phyloP scores from a whole-genome alignment of 371 early-diverging fungal species.

The Rozella allomycis region DNA sequence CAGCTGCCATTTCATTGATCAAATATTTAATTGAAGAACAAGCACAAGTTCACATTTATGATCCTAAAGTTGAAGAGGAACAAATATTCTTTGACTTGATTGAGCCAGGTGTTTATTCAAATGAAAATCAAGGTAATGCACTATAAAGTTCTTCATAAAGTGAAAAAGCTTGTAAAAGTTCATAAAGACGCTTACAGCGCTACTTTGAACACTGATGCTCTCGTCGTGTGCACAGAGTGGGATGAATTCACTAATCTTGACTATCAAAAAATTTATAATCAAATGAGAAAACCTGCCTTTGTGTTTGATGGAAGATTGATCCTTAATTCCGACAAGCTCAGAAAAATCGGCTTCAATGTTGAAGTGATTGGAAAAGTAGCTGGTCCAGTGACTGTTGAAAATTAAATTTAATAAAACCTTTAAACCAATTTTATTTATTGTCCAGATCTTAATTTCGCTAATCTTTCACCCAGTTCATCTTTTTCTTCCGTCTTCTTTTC shows the following conservation, averaged over 20 bases:
- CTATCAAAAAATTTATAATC: slow-evolving; percentile 39
- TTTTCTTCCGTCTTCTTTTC: too few species aligned
- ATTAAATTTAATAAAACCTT: too few species aligned
- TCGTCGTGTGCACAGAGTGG: slow-evolving; percentile 78
- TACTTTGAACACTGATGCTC: slow-evolving; percentile 46
- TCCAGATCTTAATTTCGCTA: too few species aligned
- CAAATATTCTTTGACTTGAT: slow-evolving; percentile 59
- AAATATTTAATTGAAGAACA: slow-evolving; percentile 57
- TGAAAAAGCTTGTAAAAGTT: slow-evolving; percentile 40
- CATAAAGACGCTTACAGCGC: slow-evolving; percentile 40
- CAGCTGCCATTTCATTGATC: slow-evolving; percentile 65
- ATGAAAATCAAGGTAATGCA: not conserved
- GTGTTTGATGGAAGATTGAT: slow-evolving; percentile 82
- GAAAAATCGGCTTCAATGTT: slow-evolving; percentile 61
- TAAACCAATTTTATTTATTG: too few species aligned
- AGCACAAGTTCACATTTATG: slow-evolving; percentile 60
- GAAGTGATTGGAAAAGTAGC: slow-evolving; percentile 64
- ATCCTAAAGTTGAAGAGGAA: slow-evolving; percentile 62
- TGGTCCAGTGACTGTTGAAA: too few species aligned
- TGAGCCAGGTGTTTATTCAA: slow-evolving; percentile 36
- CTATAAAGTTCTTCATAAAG: slow-evolving; percentile 5
- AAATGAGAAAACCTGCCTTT: slow-evolving; percentile 72
- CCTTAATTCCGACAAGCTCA: slow-evolving; percentile 44
- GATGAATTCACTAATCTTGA: slow-evolving; percentile 54
- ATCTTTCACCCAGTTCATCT: too few species aligned